These are phyloP conservation scores for Globisporangium middletonii DNA, from an alignment of 352 stramenopile genomes.

Conservation along the genomic window DNA sequence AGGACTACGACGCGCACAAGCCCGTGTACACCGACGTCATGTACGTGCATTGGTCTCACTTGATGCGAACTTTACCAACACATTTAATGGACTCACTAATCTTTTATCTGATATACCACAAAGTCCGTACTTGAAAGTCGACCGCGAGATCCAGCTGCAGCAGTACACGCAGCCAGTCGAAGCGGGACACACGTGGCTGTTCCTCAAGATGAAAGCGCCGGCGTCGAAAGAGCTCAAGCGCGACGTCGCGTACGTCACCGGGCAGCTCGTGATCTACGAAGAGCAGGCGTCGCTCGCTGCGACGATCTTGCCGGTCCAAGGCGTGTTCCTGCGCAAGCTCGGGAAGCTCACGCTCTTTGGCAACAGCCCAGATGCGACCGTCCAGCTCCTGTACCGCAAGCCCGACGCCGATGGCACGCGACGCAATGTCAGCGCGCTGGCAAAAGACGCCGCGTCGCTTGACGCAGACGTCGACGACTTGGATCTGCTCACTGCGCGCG, in stretches of 20 bases:
- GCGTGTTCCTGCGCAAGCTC: slow-evolving; percentile 68
- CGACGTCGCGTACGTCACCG: slow-evolving; percentile 74
- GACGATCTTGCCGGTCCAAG: slow-evolving; percentile 78
- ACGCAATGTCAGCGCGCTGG: not conserved
- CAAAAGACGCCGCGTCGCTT: not conserved
- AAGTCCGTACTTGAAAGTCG: slow-evolving; percentile 68
- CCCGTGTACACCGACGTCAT: slow-evolving; percentile 62
- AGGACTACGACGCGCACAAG: slow-evolving; percentile 57
- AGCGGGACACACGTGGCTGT: slow-evolving; percentile 66
- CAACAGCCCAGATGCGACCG: slow-evolving; percentile 74
- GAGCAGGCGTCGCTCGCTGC: slow-evolving; percentile 69
- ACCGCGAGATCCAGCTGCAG: slow-evolving; percentile 69
- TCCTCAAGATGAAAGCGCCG: slow-evolving; percentile 76
- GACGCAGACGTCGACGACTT: slow-evolving; percentile 23
- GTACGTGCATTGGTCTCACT: slow-evolving; percentile 15
- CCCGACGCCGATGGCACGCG: slow-evolving; percentile 7
- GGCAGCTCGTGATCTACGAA: slow-evolving; percentile 81
- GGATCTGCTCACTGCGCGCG: slow-evolving; percentile 9
- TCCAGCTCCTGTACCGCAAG: slow-evolving; percentile 74
- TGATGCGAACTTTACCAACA: slow-evolving; percentile 4
- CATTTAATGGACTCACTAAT: not conserved
- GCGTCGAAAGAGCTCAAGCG: slow-evolving; percentile 57
- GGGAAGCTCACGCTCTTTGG: slow-evolving; percentile 76
- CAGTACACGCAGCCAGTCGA: slow-evolving; percentile 72
- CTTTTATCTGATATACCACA: not conserved